These are phyloP conservation scores for Calonectria pseudoreteaudii DNA, from an alignment of 2,329 filamentous ascomycete genomes.

Conservation along the genomic window DNA sequence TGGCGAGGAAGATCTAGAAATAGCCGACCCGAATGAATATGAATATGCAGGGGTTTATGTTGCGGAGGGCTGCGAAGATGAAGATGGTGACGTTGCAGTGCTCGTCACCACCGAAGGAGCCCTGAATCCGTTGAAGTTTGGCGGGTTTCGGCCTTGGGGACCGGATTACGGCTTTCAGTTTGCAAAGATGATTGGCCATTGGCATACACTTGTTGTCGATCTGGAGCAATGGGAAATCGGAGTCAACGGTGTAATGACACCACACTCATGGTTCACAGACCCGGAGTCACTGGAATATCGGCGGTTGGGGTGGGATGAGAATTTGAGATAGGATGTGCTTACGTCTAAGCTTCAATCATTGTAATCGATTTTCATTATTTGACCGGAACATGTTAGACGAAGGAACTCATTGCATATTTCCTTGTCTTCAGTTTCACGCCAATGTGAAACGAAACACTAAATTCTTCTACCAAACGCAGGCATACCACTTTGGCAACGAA, in stretches of 20 bases:
- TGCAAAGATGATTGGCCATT: not conserved
- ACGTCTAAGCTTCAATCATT: too few relatives aligned
- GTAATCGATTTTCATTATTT: too few relatives aligned
- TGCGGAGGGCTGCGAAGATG: not conserved
- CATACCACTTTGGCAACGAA: too few relatives aligned
- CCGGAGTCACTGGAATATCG: not conserved
- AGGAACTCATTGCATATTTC: too few relatives aligned
- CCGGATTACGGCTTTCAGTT: not conserved
- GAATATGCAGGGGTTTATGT: not conserved
- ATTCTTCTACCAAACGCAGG: too few relatives aligned
- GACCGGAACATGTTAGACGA: too few relatives aligned
- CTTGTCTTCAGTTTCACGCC: too few relatives aligned
- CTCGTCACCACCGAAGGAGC: not conserved
- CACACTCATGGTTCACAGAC: not conserved
- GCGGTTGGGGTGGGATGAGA: not conserved
- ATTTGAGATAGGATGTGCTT: not conserved
- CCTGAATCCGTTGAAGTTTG: not conserved
- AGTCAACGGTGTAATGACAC: not conserved
- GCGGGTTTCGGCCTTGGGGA: not conserved
- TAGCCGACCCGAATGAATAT: not conserved
- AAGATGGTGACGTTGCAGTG: not conserved
- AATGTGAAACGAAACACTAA: too few relatives aligned
- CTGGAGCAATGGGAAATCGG: not conserved
- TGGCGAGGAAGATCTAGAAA: not conserved
- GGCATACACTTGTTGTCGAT: not conserved